Conservation (phyloP, 305 asterid species). For the Fraxinus albicans region DNA sequence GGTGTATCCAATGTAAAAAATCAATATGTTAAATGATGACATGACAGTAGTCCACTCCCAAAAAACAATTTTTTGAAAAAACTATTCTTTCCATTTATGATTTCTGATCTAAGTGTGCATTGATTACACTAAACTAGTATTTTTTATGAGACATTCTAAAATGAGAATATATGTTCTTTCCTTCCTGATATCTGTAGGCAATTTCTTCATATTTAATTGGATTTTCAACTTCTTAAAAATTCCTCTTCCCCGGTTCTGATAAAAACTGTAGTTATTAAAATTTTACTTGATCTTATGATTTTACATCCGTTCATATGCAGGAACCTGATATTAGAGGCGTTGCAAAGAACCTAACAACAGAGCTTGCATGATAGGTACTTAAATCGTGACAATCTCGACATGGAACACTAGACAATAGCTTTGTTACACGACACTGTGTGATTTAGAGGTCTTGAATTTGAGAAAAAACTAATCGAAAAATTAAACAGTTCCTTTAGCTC, state of each 20-base stretch:
- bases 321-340: not conserved
- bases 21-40: not conserved
- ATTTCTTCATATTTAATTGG: not conserved
- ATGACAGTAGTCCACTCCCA: not conserved
- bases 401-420: not conserved
- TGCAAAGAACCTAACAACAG: not conserved
- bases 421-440: not conserved
- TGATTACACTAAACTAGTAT: not conserved
- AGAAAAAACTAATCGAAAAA: not conserved
- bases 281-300: not conserved
- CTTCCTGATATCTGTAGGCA: not conserved
- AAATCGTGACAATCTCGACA: not conserved
- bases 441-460: not conserved
- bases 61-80: not conserved
- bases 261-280: not conserved
- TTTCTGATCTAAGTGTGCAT: not conserved
- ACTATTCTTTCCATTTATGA: not conserved
- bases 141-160: not conserved
- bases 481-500: not conserved
- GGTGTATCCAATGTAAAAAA: not conserved
- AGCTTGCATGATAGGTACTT: not conserved
- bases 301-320: not conserved
- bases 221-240: not conserved
- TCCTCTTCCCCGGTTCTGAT: not conserved
- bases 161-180: conserved; percentile 4